Evolutionary conservation across 805 yeast species (phyloP).

Genomic region (Ogataea saltuana): DNA sequence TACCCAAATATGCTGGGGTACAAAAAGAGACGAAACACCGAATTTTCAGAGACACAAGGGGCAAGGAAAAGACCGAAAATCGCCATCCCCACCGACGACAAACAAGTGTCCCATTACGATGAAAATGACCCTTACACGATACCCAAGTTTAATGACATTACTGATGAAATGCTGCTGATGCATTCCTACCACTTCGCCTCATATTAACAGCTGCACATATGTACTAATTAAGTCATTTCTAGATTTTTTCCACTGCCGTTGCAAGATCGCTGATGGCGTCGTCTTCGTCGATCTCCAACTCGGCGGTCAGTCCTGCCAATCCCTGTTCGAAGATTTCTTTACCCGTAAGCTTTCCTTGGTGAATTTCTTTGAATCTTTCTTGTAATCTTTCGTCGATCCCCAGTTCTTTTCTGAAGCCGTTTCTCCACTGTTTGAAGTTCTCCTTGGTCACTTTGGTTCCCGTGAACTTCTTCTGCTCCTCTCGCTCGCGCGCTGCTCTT

Average conservation of each 20-base stretch:
- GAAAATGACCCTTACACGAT: conserved; percentile 19
- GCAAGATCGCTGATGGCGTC: no score
- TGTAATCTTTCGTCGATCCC: conserved; percentile 61
- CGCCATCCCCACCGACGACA: background rate
- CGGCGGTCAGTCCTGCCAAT: conserved; percentile 70
- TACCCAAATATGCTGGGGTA: conserved; percentile 20
- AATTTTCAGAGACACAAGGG: background rate
- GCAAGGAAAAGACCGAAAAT: background rate
- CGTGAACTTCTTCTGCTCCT: conserved; percentile 84
- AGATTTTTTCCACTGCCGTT: no score
- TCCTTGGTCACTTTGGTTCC: conserved; percentile 90
- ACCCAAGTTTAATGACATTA: conserved; percentile 21
- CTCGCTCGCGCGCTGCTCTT: conserved; percentile 64
- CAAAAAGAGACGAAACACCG: conserved; percentile 7
- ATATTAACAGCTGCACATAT: conserved; percentile 2
- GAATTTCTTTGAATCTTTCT: conserved; percentile 55
- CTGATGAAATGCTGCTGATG: conserved; percentile 27
- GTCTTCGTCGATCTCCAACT: conserved; percentile 41
- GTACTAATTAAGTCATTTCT: no score
- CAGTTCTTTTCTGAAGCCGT: conserved; percentile 67
- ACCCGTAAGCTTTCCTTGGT: conserved; percentile 81
- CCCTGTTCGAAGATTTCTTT: conserved; percentile 89
- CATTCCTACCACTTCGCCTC: conserved; percentile 19
- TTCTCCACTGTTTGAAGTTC: conserved; percentile 73
- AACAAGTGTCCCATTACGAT: no score